phyloP scores from a whole-genome alignment of 768 basidiomycete species.

The Mrakia hoshinonis region DNA sequence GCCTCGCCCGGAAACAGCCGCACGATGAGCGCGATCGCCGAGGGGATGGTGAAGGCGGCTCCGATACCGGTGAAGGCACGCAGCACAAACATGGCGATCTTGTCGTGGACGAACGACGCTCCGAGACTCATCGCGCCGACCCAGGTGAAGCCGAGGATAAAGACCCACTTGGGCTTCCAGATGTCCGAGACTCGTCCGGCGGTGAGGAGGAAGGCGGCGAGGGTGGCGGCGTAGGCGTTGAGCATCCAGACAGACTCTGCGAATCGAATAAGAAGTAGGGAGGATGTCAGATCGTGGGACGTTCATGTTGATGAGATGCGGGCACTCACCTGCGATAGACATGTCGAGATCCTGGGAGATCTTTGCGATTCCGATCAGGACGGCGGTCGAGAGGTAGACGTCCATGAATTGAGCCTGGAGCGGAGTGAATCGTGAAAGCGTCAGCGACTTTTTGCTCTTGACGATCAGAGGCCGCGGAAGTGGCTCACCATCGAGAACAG shows the following conservation, averaged over 20 bases:
- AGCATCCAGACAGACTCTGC: constrained; percentile 18
- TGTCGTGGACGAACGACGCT: constrained; percentile 47
- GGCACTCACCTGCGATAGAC: not conserved
- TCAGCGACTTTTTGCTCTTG: not conserved
- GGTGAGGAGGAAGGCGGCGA: constrained; percentile 17
- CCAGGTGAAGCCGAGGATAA: constrained; percentile 1
- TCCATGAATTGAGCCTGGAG: constrained; percentile 13
- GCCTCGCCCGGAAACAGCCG: constrained; percentile 26
- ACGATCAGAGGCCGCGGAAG: too few species aligned
- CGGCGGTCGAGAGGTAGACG: constrained; percentile 9
- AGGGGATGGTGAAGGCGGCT: constrained; percentile 46
- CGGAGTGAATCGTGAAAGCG: not conserved
- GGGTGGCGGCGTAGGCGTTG: constrained; percentile 21
- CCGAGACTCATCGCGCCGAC: constrained; percentile 47
- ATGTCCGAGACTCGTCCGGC: constrained; percentile 15
- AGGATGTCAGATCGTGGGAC: too few species aligned
- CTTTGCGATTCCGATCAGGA: constrained; percentile 9
- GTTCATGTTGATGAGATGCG: too few species aligned
- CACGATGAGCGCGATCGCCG: constrained; percentile 40
- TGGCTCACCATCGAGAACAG: not conserved
- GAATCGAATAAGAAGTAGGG: too few species aligned
- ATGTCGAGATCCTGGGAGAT: constrained; percentile 17
- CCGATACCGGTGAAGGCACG: constrained; percentile 48
- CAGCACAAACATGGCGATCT: constrained; percentile 49
- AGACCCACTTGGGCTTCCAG: constrained; percentile 18